Evolutionary conservation across 192 early-diverging fungal species (phyloP).

Genomic region (Coemansia sp.): DNA sequence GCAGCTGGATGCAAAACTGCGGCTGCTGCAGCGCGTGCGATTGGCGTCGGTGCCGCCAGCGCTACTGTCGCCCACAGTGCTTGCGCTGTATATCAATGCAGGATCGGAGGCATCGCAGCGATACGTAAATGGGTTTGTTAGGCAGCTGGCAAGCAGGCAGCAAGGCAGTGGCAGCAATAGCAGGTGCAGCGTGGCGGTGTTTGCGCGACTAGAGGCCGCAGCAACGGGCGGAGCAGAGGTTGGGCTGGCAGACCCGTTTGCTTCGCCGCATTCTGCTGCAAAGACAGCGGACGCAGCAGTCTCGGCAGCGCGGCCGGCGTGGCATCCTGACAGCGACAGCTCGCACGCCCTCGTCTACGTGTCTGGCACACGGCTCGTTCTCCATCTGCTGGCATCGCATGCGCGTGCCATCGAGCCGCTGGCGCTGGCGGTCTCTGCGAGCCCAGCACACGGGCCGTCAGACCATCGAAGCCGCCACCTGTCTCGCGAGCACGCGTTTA

Average conservation of each 20-base stretch:
- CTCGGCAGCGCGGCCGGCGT: neutral
- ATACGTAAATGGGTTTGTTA: slow-evolving; percentile 33
- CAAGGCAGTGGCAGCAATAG: slow-evolving; percentile 3
- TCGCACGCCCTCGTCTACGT: slow-evolving; percentile 29
- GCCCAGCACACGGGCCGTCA: too few relatives aligned
- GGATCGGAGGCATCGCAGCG: slow-evolving; percentile 11
- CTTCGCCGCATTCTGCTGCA: neutral
- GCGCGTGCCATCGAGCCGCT: slow-evolving; percentile 15
- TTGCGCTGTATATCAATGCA: slow-evolving; percentile 30
- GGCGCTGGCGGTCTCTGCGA: neutral
- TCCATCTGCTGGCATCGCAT: slow-evolving; percentile 31
- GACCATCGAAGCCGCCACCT: neutral
- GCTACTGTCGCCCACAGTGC: slow-evolving; percentile 18
- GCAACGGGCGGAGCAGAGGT: neutral
- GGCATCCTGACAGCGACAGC: slow-evolving; percentile 5
- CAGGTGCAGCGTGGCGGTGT: neutral
- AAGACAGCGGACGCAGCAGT: neutral
- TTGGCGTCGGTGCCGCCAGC: slow-evolving; percentile 30
- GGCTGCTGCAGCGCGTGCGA: slow-evolving; percentile 19
- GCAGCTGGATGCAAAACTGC: slow-evolving; percentile 28
- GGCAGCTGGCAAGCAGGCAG: neutral
- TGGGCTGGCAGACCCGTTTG: slow-evolving; percentile 22
- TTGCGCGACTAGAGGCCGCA: slow-evolving; percentile 16
- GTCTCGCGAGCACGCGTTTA: slow-evolving; percentile 22
- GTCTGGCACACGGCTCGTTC: slow-evolving; percentile 14